Base-by-base conservation (phyloP, 179 eudicot genomes). In the Pouteria campechiana region DNA sequence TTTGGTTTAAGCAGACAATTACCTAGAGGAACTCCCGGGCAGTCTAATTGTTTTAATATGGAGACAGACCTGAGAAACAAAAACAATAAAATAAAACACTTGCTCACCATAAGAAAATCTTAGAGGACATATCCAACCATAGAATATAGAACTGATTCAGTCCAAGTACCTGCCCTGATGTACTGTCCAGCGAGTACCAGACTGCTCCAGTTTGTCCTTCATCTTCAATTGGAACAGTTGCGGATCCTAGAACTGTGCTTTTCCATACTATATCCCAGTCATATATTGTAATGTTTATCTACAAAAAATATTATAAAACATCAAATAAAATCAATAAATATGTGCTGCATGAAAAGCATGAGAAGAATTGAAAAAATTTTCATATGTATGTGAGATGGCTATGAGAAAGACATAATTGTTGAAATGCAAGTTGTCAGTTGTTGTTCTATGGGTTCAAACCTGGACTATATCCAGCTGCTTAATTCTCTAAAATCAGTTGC, bases 221-320 rank as follows among this genome's bases (percentile, higher is more conserved):
- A 49, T 60, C 68, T 72, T 78, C 79, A 46, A 85, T 76, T 37
- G 74, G 69, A 55, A 89, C 51, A 31, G 73, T 64, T 34, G 74
- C 86, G 32, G 93, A 81, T 52, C 97, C 97, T 52, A 89, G 83
- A 57, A 79, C 74, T 43, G 90, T 78, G 75, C 97, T 85, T 75
- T 86, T 86, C 86, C 89, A 72, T 36, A 81, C 64, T 65, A 89
- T 89, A 55, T 89, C 97, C 97, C 97, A 85, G 38, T 89, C 95
- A 81, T 85, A 76, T 30, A 89, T 81, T 29, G 97, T 74, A 50
- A 89, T 83, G 39, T 61, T 68, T 52, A 89, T 76, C 95, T 89
- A 90, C 57, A 64, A 25, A 61, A 23, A 52, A 37, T 44, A 44
- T 59, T 19, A 46, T 4, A 10, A 44, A 35, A 16, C n/a, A n/a